Base-by-base conservation (phyloP, 306 rosid species). In the Glycyrrhiza uralensis region DNA sequence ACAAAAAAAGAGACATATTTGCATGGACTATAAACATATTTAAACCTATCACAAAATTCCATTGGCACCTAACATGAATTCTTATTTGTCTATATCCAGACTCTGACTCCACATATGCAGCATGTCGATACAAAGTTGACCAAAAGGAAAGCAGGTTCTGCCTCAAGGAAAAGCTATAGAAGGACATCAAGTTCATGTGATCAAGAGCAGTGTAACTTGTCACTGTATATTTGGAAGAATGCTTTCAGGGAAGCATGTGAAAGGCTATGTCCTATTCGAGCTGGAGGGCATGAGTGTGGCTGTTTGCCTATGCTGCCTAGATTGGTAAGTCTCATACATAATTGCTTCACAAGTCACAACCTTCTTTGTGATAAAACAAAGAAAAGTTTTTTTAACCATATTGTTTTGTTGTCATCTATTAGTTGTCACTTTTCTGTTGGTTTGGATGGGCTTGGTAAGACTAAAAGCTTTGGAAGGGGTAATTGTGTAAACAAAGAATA, bases 241-340 rank as follows among this genome's bases (percentile, higher is more conserved):
- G 97, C 99, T 71, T 89, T 94, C 72, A 76, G 78, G 65, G 97
- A 91, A 77, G 85, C 95, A 63, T 84, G 76, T 55, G 96, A 94
- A 78, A 89, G 96, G 79, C 82, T 94, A 17, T 94, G 99, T 57
- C 99, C 99, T 7, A 78, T 94, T 61, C 88, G 96, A 64, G 97
- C 95, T 65, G 97, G 83, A 82, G 97, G 96, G 52, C 96, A 94
- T 75, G 97, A 87, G 44, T 94, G 99, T 76, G 99, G 97, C 80
- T 94, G 99, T 84, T 84, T 94, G 85, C 86, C 95, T 65, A 45
- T 86, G 77, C 82, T 94, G 47, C 81, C 96, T 76, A 85, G 81
- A 88, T 73, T 94, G 97, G 99, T 94, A 67, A 62, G 84, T 69
- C 58, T 33, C n/a, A n/a, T 10, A 32, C 8, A 2, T 28, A 6